A percentile compares a stretch with the other conserved stretches of the same genome.
phyloP scores from a whole-genome alignment of 202 grass and related monocot genomes.

The Setaria italica region DNA sequence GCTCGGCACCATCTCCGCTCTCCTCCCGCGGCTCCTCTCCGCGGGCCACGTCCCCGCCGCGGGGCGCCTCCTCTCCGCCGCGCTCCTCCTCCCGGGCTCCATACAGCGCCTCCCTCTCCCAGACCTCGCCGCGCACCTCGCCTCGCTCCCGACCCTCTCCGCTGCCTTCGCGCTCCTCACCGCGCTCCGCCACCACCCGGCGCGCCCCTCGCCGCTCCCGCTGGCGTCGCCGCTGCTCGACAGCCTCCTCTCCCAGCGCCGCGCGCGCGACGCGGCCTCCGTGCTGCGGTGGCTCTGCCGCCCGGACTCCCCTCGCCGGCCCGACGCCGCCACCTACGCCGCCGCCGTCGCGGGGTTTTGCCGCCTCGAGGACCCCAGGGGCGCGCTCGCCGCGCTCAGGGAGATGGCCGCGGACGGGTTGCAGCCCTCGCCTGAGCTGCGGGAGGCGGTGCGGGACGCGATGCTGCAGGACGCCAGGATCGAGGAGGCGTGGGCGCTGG shows the following conservation, averaged over 20 bases:
- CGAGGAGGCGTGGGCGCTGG: conserved; percentile 73
- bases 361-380: conserved; percentile 51
- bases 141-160: conserved; percentile 62
- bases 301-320: conserved; percentile 58
- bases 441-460: conserved; percentile 47
- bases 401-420: conserved; percentile 68
- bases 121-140: conserved; percentile 47
- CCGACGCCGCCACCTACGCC: conserved; percentile 62
- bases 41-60: conserved; percentile 56
- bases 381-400: conserved; percentile 52
- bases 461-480: conserved; percentile 72
- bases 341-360: conserved; percentile 63
- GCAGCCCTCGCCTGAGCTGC: conserved; percentile 38
- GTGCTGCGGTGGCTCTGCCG: conserved; percentile 82
- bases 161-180: conserved; percentile 70
- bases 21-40: conserved; percentile 63
- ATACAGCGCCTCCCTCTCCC: conserved; percentile 58
- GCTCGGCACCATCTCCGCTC: conserved; percentile 50
- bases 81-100: conserved; percentile 51
- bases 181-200: conserved; percentile 51
- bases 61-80: conserved; percentile 68
- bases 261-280: conserved; percentile 62
- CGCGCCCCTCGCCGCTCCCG: conserved; percentile 65
- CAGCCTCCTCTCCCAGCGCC: conserved; percentile 51
- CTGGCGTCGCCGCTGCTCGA: conserved; percentile 67